Percentiles rank a stretch among this genome's conserved stretches.
These are phyloP conservation scores for Pelargonium myrrhifolium DNA, from an alignment of 441 rosid genomes.

Conservation along the genomic window DNA sequence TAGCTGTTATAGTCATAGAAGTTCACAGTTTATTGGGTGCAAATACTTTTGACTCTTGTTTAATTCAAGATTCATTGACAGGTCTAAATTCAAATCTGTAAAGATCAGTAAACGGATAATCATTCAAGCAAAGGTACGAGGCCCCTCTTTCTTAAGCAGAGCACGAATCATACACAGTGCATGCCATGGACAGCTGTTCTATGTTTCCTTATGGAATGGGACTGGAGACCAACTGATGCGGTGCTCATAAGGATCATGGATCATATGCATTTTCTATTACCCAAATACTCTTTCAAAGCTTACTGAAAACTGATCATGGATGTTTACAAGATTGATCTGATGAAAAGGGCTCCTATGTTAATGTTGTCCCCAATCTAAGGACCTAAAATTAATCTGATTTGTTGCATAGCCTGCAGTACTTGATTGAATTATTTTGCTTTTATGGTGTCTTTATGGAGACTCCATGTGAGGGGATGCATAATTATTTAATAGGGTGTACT, in stretches of 20 bases:
- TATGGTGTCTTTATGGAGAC: neutral
- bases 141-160: neutral
- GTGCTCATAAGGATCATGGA: neutral
- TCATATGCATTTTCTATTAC: neutral
- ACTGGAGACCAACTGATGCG: neutral
- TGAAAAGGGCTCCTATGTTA: neutral
- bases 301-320: neutral
- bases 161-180: no score
- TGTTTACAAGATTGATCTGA: neutral
- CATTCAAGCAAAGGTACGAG: neutral
- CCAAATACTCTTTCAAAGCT: neutral
- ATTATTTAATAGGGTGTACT: neutral
- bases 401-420: slow-evolving; percentile 7
- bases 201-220: neutral
- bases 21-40: no score
- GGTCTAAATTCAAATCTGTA: neutral
- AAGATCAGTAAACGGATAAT: neutral
- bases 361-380: slow-evolving; percentile 10
- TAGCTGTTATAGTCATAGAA: no score
- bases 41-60: neutral
- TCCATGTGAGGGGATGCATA: slow-evolving; percentile 13
- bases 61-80: neutral
- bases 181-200: neutral
- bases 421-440: slow-evolving; percentile 2
- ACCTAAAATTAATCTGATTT: slow-evolving; percentile 11